These are phyloP conservation scores for Marasmius fiardii DNA, from an alignment of 1,284 basidiomycete genomes.

Conservation along the genomic window DNA sequence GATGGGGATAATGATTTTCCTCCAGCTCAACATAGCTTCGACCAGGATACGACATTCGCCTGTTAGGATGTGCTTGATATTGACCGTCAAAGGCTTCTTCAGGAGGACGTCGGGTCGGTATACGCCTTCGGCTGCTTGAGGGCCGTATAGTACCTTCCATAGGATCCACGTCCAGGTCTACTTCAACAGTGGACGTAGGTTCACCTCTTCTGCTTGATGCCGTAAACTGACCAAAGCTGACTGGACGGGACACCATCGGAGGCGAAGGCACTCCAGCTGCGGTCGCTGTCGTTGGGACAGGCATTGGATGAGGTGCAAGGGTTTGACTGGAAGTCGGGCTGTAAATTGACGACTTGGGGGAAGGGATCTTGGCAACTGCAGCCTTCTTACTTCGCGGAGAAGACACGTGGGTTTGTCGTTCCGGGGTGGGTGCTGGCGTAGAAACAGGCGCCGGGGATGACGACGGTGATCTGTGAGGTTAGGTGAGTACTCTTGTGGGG, in stretches of 20 bases:
- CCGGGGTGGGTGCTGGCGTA: not conserved
- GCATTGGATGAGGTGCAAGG: constrained; percentile 28
- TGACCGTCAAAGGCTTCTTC: not conserved
- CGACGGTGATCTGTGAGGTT: not conserved
- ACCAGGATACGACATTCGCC: not conserved
- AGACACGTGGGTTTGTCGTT: not conserved
- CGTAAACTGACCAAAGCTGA: constrained; percentile 45
- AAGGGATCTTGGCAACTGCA: not conserved
- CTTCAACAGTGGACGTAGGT: constrained; percentile 15
- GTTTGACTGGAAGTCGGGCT: not conserved
- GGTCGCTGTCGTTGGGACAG: not conserved
- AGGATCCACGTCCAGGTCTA: not conserved
- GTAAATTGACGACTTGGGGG: not conserved
- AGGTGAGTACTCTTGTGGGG: not conserved
- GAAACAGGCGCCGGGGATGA: not conserved
- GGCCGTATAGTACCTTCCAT: constrained; percentile 1
- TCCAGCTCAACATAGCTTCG: not conserved
- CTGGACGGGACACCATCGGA: constrained; percentile 45
- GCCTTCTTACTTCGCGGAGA: not conserved
- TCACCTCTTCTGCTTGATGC: constrained; percentile 17
- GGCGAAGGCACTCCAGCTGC: constrained; percentile 38
- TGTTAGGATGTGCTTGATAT: not conserved
- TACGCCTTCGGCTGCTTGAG: not conserved
- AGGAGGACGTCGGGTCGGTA: not conserved
- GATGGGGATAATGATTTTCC: not conserved